Percentiles rank a stretch among this genome's conserved stretches.
These are phyloP conservation scores for Eutypella sp. DNA, from an alignment of 2,329 filamentous ascomycete species.

Conservation along the genomic window DNA sequence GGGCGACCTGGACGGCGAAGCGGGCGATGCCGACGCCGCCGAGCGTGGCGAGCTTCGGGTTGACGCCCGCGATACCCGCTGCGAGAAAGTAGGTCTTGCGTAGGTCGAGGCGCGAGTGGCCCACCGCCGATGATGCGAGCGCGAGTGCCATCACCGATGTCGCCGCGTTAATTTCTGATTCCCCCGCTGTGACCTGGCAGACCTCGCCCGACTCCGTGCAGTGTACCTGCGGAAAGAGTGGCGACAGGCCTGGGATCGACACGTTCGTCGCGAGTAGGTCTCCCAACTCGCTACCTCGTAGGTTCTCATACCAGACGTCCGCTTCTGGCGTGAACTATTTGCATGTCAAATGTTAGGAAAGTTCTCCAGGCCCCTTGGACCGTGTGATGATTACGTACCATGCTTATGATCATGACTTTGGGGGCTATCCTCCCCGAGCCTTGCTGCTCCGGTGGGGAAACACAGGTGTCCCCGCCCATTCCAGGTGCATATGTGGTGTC, in stretches of 20 bases:
- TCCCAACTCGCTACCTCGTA: constrained; percentile 40
- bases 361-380: neutral
- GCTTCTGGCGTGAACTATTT: constrained; percentile 57
- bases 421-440: constrained; percentile 38
- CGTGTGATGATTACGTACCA: constrained; percentile 37
- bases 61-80: constrained; percentile 70
- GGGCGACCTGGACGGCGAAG: constrained; percentile 67
- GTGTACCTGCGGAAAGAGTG: constrained; percentile 59
- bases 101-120: constrained; percentile 62
- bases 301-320: constrained; percentile 54
- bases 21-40: constrained; percentile 62
- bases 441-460: neutral
- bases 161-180: constrained; percentile 72
- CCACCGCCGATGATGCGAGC: constrained; percentile 43
- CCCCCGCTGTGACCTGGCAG: constrained; percentile 66
- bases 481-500: neutral
- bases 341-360: neutral
- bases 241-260: constrained; percentile 57
- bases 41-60: constrained; percentile 61
- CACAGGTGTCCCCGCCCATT: neutral
- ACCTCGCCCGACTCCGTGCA: constrained; percentile 57
- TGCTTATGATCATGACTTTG: constrained; percentile 58
- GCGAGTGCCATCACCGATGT: constrained; percentile 58
- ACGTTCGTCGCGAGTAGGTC: constrained; percentile 54
- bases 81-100: constrained; percentile 65